Evolutionary conservation across 1,284 basidiomycete species (phyloP), one percentile per base, ranked within the genome.

Genomic region (Rhodotorula sp.): DNA sequence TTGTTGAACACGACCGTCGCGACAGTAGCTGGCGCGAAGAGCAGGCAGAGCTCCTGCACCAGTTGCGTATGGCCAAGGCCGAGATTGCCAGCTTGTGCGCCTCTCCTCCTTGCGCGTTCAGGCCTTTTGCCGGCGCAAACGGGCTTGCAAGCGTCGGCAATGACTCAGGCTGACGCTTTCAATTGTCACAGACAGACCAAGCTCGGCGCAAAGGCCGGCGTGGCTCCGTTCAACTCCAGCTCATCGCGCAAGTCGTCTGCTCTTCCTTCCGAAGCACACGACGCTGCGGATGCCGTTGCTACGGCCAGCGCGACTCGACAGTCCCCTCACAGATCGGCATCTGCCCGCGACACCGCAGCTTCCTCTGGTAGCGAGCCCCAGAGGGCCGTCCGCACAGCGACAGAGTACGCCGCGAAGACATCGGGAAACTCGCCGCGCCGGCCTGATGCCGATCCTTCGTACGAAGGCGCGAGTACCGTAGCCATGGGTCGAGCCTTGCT

Each of bases 141-240:
- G 55, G 13, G 44, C 54, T 7, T n/a, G 25, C 42, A 46, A 5
- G 14, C 19, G 41, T 25, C 58, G 13, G 12, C 10, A 17, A 34
- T 34, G 25, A 2, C 5, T 21, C 16, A 12, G 13, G 19, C 52
- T 55, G 57, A 55, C 44, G 1, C 34, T n/a, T 12, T 9, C 25
- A 12, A 0, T 21, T 7, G 13, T 13, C 8, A 27, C 66, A 68
- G 73, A 0, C 73, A 72, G 65, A 25, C 53, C 44, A 76, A 73
- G 41, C 66, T 76, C 54, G 73, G 73, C 19, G 44, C 68, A 23
- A 60, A 67, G 23, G 21, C 42, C 21, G 72, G 72, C 52, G 63
- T 62, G 10, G 75, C 64, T 4, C 68, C 75, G 5, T 76, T 76
- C 68, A 71, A 71, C 60, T 55, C 70, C 13, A 60, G 56, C 19